phyloP scores from a whole-genome alignment of 345 rosid species.

The Hibiscus syriacus region DNA sequence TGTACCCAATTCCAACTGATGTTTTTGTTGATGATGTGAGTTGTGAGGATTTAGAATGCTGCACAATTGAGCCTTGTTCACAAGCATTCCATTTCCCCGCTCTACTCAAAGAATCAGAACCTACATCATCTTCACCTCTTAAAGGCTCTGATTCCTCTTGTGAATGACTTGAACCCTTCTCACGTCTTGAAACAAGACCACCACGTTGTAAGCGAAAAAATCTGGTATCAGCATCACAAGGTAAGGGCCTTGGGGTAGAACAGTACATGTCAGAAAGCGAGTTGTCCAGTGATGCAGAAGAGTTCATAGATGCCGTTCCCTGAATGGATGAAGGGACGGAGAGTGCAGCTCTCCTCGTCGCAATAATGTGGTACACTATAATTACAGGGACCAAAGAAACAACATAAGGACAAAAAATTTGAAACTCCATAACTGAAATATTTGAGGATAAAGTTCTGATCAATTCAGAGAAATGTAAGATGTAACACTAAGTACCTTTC shows the following conservation, averaged over 20 bases:
- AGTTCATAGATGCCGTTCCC: conserved; percentile 57
- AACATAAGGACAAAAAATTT: neutral
- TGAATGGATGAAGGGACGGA: conserved; percentile 68
- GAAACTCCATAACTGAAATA: conserved; percentile 13
- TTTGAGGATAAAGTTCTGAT: too few species aligned
- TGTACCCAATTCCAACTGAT: conserved; percentile 31
- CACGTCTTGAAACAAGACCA: conserved; percentile 55
- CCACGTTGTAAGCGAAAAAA: conserved; percentile 45
- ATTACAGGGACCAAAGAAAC: conserved; percentile 6
- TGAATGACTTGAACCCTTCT: conserved; percentile 82
- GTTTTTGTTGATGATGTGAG: conserved; percentile 46
- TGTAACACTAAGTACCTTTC: neutral
- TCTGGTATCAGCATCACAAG: conserved; percentile 80
- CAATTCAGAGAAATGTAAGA: conserved; percentile 2
- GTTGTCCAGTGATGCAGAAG: conserved; percentile 66
- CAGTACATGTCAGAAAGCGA: conserved; percentile 76
- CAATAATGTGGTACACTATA: conserved; percentile 61
- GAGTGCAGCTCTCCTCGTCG: conserved; percentile 73
- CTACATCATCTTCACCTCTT: conserved; percentile 46
- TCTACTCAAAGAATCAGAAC: conserved; percentile 44
- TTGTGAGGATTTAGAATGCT: conserved; percentile 38
- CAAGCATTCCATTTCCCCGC: conserved; percentile 59
- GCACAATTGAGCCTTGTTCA: conserved; percentile 60
- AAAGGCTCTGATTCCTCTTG: conserved; percentile 80
- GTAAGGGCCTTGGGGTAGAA: conserved; percentile 93